Evolutionary conservation across 169 alveolate genomes (phyloP).

Genomic region (Babesia bigemina): DNA sequence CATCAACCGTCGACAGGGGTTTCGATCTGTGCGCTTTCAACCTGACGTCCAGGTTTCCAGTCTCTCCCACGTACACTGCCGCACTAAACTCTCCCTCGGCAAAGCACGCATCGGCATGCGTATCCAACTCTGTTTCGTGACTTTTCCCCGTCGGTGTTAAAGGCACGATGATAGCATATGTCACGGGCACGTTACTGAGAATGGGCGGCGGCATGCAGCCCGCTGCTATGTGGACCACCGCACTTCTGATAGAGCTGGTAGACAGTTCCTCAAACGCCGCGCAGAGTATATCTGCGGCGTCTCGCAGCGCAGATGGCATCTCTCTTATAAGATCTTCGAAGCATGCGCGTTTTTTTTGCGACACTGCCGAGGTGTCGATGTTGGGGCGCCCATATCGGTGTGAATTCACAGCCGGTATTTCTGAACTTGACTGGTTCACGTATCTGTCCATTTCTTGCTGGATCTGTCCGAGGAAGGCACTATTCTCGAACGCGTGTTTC

Average conservation of each 20-base stretch:
- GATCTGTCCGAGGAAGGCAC: not conserved
- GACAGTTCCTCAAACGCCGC: not conserved
- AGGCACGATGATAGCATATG: slow-evolving; percentile 43
- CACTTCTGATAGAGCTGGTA: not conserved
- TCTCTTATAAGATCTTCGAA: not conserved
- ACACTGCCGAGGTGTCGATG: not conserved
- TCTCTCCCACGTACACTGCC: slow-evolving; percentile 63
- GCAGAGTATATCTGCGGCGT: not conserved
- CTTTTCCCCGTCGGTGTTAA: not conserved
- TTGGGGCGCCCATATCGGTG: no score
- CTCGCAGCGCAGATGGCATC: not conserved
- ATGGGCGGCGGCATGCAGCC: slow-evolving; percentile 63
- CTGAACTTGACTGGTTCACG: not conserved
- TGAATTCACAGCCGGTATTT: no score
- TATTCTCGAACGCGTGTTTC: not conserved
- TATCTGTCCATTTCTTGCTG: not conserved
- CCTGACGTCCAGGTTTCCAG: slow-evolving; percentile 50
- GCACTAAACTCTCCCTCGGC: not conserved
- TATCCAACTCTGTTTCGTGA: not conserved
- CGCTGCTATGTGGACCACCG: slow-evolving; percentile 20
- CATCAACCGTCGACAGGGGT: slow-evolving; percentile 13
- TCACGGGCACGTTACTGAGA: slow-evolving; percentile 31
- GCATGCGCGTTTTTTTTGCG: not conserved
- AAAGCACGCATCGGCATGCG: not conserved
- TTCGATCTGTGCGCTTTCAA: slow-evolving; percentile 44